Evolutionary conservation across 1,139 yeast genomes (phyloP).

Genomic region (Yamadazyma siamensis): DNA sequence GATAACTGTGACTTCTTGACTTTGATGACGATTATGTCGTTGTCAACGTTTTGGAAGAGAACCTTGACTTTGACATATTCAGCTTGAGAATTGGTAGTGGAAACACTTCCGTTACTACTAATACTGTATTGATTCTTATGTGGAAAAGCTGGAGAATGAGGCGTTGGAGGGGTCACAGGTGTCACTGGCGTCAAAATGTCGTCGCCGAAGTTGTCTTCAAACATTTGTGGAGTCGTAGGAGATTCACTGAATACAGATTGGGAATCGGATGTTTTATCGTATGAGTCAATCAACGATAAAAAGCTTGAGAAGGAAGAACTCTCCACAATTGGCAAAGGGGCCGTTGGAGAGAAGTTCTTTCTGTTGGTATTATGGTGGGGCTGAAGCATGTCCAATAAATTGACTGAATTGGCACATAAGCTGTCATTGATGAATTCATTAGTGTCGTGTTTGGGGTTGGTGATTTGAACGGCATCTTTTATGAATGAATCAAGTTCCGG

Average conservation of each 20-base stretch:
- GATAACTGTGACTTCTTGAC: conserved; percentile 24
- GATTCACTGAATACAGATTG: conserved; percentile 1
- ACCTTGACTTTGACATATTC: conserved; percentile 32
- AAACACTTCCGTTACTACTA: conserved; percentile 1
- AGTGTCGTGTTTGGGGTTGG: conserved; percentile 7
- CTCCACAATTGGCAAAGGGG: conserved; percentile 22
- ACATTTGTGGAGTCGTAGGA: conserved; percentile 10
- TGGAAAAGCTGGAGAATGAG: conserved; percentile 14
- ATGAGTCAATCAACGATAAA: conserved; percentile 22
- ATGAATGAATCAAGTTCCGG: conserved; percentile 16
- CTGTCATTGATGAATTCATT: conserved; percentile 20
- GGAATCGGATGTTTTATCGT: conserved; percentile 22
- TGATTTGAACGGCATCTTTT: conserved; percentile 6
- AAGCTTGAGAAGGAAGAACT: conserved; percentile 20
- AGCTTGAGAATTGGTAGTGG: conserved; percentile 1
- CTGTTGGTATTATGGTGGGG: conserved; percentile 9
- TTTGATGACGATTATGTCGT: conserved; percentile 31
- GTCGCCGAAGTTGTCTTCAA: conserved; percentile 4
- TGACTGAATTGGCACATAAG: conserved; percentile 22
- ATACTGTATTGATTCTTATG: conserved; percentile 1
- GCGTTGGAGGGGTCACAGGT: conserved; percentile 22
- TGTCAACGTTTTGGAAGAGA: conserved; percentile 26
- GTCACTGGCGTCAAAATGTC: conserved; percentile 7
- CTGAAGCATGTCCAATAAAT: conserved; percentile 17
- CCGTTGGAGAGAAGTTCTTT: conserved; percentile 23